A percentile compares a stretch with the other conserved stretches of the same genome.
phyloP scores from a whole-genome alignment of 306 rosid species.

The apple (Malus domestica) region DNA sequence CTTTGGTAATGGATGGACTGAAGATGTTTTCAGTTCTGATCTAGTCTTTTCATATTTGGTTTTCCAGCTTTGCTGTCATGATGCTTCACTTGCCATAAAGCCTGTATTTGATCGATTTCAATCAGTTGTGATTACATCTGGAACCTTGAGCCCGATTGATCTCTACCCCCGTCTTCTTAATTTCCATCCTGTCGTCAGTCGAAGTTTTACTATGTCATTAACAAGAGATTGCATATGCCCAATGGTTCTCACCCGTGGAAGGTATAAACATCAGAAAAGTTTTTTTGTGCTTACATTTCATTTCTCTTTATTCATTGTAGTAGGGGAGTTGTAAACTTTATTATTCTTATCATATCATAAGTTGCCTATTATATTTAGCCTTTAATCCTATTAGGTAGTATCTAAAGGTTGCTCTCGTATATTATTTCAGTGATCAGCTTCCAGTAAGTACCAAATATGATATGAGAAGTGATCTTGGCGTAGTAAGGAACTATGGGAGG shows the following conservation, averaged over 20 bases:
- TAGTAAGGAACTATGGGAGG: slow-evolving; percentile 89
- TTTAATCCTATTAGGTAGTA: neutral
- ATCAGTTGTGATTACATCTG: slow-evolving; percentile 90
- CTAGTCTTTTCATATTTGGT: slow-evolving; percentile 16
- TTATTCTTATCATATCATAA: neutral
- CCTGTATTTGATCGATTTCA: slow-evolving; percentile 96
- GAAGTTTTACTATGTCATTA: slow-evolving; percentile 95
- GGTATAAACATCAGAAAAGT: slow-evolving; percentile 39
- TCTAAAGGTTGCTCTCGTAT: slow-evolving; percentile 7
- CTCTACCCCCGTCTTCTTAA: slow-evolving; percentile 86
- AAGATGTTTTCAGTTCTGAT: neutral
- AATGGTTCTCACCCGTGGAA: slow-evolving; percentile 98
- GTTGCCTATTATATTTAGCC: neutral
- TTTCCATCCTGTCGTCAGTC: slow-evolving; percentile 90
- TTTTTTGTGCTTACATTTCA: neutral
- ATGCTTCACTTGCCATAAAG: slow-evolving; percentile 92
- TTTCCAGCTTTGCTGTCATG: slow-evolving; percentile 93
- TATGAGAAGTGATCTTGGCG: slow-evolving; percentile 97
- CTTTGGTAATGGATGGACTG: neutral
- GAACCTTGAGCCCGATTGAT: slow-evolving; percentile 94
- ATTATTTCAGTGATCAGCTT: slow-evolving; percentile 79
- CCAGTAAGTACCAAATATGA: slow-evolving; percentile 95
- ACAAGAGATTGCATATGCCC: slow-evolving; percentile 99
- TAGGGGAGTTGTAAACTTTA: neutral
- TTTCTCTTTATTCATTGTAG: neutral